Base-by-base conservation (phyloP, 495 filamentous ascomycete genomes). In the Cercophora sp. region DNA sequence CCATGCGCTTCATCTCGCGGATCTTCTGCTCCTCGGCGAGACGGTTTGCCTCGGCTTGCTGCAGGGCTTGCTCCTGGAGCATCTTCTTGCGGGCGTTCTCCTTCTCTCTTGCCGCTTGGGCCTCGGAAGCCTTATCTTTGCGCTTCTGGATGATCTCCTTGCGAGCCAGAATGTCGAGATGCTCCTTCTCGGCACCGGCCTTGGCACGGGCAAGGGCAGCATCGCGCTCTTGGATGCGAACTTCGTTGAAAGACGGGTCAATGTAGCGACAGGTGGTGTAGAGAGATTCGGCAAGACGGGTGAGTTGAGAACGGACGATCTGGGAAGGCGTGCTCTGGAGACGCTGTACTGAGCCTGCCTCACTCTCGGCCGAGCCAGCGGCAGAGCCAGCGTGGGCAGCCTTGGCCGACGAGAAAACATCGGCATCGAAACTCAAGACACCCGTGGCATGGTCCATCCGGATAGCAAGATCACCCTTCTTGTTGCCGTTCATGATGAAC, bases 401-500 rank as follows among this genome's bases (percentile, higher is more conserved):
- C 77, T 96, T 96, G 58, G 92, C 85, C 25, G 93, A 96, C 29
- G 93, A 95, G 78, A 98, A 97, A 52, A 97, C 88, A 68, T 98
- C 93, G 47, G 91, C 91, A 64, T 98, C 93, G 61, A 98, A 98
- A 61, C 90, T 96, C 43, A 98, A 82, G 41, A 96, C 85, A 46
- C 94, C 90, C 22, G 90, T 88, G 54, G 89, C 88, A 69, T 98
- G 93, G 62, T 97, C 88, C 63, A 98, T 87, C 51, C 93, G 91
- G 64, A 98, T 96, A 36, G 93, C 86, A 42, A 98, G 80, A 61
- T 98, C 94, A 25, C 93, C 93, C 79, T 98, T 98, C 82, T 98
- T 98, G 80, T 93, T 96, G 54, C 93, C 93, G 72, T 98, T 98
- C 93, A 98, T 98, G 79, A 98, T 96, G 80, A 98, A 98, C 75